Base-by-base conservation (phyloP, 2,329 filamentous ascomycete species). In the Pseudocercospora vitis region DNA sequence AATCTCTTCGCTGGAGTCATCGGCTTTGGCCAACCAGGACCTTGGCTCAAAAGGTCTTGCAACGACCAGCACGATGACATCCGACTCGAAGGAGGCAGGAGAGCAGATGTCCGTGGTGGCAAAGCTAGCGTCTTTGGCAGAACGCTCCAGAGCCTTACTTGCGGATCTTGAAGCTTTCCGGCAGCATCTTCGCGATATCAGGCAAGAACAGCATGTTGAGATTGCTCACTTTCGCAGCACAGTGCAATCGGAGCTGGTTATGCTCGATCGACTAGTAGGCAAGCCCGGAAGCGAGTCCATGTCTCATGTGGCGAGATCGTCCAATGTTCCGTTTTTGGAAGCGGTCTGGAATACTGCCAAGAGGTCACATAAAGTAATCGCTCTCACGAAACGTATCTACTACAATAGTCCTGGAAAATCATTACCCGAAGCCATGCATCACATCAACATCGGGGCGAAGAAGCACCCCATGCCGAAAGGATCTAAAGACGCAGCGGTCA, bases 251-350 rank as follows among this genome's bases (percentile, higher is more conserved):
- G 70, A 72, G 52, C 47, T 67, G 11, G 56, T 42, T 14, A 68
- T 68, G 61, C 59, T 72, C 9, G 62, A 68, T 26, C 56, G 66
- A 16, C 56, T 71, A 2, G 40, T 53, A 7, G 56, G 55, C 31
- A 65, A 66, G 40, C 62, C 64, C 4, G 55, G 62, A 18, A 59
- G 53, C 21, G 60, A 57, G 12, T 50, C 58, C 4, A 65, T 58
- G 19, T 66, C 75, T n/a, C 82, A 86, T 64, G 78, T 80, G 23
- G 72, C 87, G 40, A 76, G 80, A 46, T 86, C 83, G 6, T 86
- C 83, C 0, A 89, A 89, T 69, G 65, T 88, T 8, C 78, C 81
- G 0, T 88, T 86, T 64, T 81, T 84, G 50, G 78, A 82, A 58
- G 77, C 81, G 4, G 75, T 88, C 2, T 88, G 86, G 86, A 69